These are phyloP conservation scores for Berberis vulgaris DNA, from an alignment of 164 flowering plant genomes.

Conservation along the genomic window DNA sequence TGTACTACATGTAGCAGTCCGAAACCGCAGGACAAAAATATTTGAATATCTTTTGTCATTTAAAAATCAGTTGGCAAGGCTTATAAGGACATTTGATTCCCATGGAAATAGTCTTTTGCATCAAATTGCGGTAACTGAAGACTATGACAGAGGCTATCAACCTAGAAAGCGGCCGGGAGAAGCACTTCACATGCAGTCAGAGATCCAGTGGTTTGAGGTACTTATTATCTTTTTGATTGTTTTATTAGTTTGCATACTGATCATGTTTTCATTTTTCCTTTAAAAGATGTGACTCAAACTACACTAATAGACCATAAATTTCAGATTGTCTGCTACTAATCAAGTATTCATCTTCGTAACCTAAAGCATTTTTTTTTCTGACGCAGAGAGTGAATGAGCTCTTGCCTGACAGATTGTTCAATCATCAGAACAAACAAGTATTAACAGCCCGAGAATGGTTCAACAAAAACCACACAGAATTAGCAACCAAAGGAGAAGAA, in stretches of 20 bases:
- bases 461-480: slow-evolving; percentile 12
- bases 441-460: slow-evolving; percentile 21
- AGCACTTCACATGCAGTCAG: background rate
- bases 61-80: background rate
- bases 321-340: too few relatives aligned
- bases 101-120: too few relatives aligned
- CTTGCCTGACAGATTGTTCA: slow-evolving; percentile 9
- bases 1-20: background rate
- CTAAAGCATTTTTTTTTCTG: background rate
- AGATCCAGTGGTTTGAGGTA: slow-evolving; percentile 1
- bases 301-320: too few relatives aligned
- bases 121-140: too few relatives aligned
- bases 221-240: background rate
- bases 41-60: background rate
- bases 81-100: background rate
- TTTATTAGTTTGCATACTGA: too few relatives aligned
- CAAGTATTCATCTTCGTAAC: too few relatives aligned
- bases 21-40: background rate
- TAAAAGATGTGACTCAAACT: too few relatives aligned
- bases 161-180: background rate
- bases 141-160: background rate
- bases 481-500: slow-evolving; percentile 9
- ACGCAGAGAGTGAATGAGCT: slow-evolving; percentile 24
- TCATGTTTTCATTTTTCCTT: too few relatives aligned
- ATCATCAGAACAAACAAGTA: background rate